A percentile compares a stretch with the other conserved stretches of the same genome.
Conservation (phyloP, 192 early-diverging fungal genomes). For the Haplosporangium gracile region DNA sequence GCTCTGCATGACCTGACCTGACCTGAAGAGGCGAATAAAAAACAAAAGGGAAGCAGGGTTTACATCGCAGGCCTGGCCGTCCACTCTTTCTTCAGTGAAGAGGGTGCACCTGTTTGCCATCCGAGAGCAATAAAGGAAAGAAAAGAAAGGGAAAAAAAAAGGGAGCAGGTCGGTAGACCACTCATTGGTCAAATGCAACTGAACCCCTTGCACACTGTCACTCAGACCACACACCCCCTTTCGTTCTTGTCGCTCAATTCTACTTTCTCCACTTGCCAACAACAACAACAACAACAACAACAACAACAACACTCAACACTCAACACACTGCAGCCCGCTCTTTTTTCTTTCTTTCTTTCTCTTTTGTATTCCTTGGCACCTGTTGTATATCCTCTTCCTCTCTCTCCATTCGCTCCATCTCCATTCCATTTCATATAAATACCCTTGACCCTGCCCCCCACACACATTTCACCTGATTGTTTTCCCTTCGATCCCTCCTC, state of each 20-base stretch:
- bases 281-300: no score
- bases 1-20: not conserved
- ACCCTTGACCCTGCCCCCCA: not conserved
- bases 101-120: no score
- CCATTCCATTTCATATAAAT: not conserved
- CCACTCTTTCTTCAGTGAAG: no score
- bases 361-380: not conserved
- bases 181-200: not conserved
- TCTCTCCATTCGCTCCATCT: not conserved
- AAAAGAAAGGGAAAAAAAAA: no score
- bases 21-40: no score
- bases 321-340: not conserved
- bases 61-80: no score
- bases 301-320: not conserved
- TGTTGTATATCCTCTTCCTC: not conserved
- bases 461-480: not conserved
- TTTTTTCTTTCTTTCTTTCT: not conserved
- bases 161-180: not conserved
- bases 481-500: not conserved
- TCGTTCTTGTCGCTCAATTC: not conserved
- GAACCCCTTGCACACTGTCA: not conserved
- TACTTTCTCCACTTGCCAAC: not conserved
- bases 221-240: not conserved
- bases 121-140: no score
- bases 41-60: no score